phyloP scores from a whole-genome alignment of 2,329 filamentous ascomycete genomes.

The Alternaria sp. region DNA sequence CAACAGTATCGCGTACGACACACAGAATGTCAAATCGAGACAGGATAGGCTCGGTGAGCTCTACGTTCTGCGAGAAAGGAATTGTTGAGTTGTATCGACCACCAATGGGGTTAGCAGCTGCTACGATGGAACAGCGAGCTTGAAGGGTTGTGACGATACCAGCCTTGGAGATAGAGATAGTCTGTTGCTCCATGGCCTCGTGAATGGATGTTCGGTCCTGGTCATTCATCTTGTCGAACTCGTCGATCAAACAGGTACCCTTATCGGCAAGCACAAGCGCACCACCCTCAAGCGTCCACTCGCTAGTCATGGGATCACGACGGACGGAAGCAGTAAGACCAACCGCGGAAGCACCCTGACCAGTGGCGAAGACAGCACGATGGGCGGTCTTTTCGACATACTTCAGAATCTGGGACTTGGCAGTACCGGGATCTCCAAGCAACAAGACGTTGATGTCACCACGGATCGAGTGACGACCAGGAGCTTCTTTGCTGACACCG shows the following conservation, averaged over 20 bases:
- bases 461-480: constrained; percentile 86
- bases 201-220: constrained; percentile 98
- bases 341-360: constrained; percentile 94
- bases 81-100: constrained; percentile 96
- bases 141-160: constrained; percentile 98
- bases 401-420: constrained; percentile 96
- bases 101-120: constrained; percentile 94
- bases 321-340: constrained; percentile 97
- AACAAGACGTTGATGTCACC: constrained; percentile 98
- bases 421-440: constrained; percentile 94
- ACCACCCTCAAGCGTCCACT: constrained; percentile 97
- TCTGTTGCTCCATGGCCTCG: constrained; percentile 99
- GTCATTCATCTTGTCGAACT: constrained; percentile 99
- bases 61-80: constrained; percentile 94
- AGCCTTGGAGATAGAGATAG: constrained; percentile 97
- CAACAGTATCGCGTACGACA: constrained; percentile 93
- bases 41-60: constrained; percentile 94
- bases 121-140: constrained; percentile 93
- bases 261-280: constrained; percentile 93
- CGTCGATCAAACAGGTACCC: constrained; percentile 94
- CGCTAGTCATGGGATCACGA: constrained; percentile 90
- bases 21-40: constrained; percentile 98
- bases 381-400: constrained; percentile 98
- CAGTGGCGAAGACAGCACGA: constrained; percentile 94
- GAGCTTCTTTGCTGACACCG: constrained; percentile 89